Evolutionary conservation across 1,139 yeast species (phyloP).

Genomic region (Diutina siamensis): DNA sequence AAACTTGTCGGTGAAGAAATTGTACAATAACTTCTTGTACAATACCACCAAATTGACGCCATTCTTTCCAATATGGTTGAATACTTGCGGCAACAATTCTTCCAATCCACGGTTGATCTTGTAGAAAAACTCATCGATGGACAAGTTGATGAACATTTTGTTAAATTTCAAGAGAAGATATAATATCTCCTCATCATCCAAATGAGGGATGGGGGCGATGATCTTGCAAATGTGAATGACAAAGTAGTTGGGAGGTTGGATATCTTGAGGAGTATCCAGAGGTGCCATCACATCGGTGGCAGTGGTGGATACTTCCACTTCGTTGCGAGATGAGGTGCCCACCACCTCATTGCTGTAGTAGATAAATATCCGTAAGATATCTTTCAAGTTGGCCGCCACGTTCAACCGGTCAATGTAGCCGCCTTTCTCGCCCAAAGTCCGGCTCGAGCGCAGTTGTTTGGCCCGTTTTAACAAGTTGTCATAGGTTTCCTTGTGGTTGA

Average conservation of each 20-base stretch:
- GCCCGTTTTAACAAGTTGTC: conserved; percentile 22
- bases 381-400: conserved; percentile 15
- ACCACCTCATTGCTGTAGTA: conserved; percentile 22
- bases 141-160: conserved; percentile 17
- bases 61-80: conserved; percentile 25
- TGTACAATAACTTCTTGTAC: conserved; percentile 16
- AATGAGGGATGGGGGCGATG: conserved; percentile 14
- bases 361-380: conserved; percentile 22
- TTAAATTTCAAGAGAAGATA: conserved; percentile 25
- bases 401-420: conserved; percentile 14
- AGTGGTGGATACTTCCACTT: not conserved
- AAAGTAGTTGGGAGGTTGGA: conserved; percentile 16
- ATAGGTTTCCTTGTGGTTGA: conserved; percentile 20
- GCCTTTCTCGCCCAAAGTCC: conserved; percentile 7
- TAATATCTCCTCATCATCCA: conserved; percentile 21
- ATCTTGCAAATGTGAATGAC: conserved; percentile 14
- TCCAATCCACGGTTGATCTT: conserved; percentile 28
- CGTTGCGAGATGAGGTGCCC: not conserved
- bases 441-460: conserved; percentile 8
- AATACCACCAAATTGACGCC: conserved; percentile 23
- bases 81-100: conserved; percentile 18
- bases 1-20: conserved; percentile 14
- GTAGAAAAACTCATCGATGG: conserved; percentile 28
- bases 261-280: not conserved
- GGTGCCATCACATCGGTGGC: conserved; percentile 1